Base-by-base conservation (phyloP, 2,329 filamentous ascomycete species). In the Sclerotinia spermophila region DNA sequence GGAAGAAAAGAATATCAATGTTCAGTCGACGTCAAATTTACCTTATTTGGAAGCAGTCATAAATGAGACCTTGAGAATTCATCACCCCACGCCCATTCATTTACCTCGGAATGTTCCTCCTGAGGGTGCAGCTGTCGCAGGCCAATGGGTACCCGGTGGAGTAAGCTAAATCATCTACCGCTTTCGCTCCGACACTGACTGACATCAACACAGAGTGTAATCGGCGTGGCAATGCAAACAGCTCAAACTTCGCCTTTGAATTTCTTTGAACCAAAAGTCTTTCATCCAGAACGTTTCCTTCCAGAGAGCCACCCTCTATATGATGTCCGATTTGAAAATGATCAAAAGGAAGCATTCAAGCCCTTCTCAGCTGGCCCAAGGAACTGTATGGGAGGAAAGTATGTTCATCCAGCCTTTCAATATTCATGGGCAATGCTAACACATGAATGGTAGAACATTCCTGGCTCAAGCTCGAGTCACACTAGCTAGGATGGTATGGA, bases 1-100 rank as follows among this genome's bases (percentile, higher is more conserved):
- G 1, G 72, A 60, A 0, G 77, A 81, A 38, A 76, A 79, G 0
- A 81, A 84, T 3, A 84, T 86, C 62, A 80, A 75, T 35, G 68
- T 82, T 11, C 42, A 45, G 24, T 53, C 58, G 10, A 58, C 59
- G 10, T 56, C 24, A 8, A 30, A 60, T 35, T 48, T 72, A 7
- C 21, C 35, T 35, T 72, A 72, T 40, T 40, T 66, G 45, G 38
- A 55, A 30, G 69, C 69, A 24, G 58, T 64, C 48, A 62, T 72
- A 27, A 60, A 71, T 30, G 71, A 72, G 53, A 55, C 61, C 8
- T 48, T 72, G 19, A 53, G 71, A n/a, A 67, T 73, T 21, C 67
- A 68, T 44, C 72, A 71, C 11, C 72, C 72, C 1, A 69, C 59
- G 33, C 67, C 67, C 10, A 56, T 42, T 38, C 53, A 51, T 17